A percentile compares a stretch with the other conserved stretches of the same genome.
phyloP scores from a whole-genome alignment of 176 grass and related monocot genomes.

The Phoenix roebelenii region DNA sequence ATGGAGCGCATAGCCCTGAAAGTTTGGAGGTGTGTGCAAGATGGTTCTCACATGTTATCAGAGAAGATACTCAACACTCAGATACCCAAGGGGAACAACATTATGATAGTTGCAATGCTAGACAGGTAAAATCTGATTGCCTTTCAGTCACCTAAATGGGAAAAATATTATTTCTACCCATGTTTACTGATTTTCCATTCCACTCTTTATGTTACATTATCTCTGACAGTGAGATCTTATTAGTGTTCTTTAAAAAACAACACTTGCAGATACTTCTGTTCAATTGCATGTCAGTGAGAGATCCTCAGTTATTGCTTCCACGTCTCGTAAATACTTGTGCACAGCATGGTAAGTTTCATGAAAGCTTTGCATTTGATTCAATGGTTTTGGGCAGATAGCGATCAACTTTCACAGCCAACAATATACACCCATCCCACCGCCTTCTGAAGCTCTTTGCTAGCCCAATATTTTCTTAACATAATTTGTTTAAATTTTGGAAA shows the following conservation, averaged over 20 bases:
- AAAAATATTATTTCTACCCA: neutral
- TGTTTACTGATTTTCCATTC: no score
- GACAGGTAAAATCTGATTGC: constrained; percentile 34
- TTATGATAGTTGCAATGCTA: constrained; percentile 26
- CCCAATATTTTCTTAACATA: no score
- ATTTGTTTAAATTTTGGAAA: no score
- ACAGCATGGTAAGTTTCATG: constrained; percentile 43
- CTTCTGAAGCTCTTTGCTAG: no score
- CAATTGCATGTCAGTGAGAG: constrained; percentile 98
- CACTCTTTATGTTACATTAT: no score
- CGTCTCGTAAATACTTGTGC: constrained; percentile 51
- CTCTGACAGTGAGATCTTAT: no score
- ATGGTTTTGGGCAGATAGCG: no score
- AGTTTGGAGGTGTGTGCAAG: constrained; percentile 85
- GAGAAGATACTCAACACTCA: constrained; percentile 27
- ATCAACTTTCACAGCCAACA: no score
- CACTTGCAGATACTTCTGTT: constrained; percentile 72
- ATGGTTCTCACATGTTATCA: constrained; percentile 69
- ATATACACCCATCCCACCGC: no score
- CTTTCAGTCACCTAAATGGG: constrained; percentile 10
- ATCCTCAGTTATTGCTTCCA: constrained; percentile 76
- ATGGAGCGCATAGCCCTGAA: constrained; percentile 84
- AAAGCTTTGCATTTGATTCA: no score
- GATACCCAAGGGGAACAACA: constrained; percentile 21
- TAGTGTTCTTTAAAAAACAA: neutral